Evolutionary conservation across 2,329 filamentous ascomycete genomes (phyloP).

Genomic region (Calcarisporium arbuscula): DNA sequence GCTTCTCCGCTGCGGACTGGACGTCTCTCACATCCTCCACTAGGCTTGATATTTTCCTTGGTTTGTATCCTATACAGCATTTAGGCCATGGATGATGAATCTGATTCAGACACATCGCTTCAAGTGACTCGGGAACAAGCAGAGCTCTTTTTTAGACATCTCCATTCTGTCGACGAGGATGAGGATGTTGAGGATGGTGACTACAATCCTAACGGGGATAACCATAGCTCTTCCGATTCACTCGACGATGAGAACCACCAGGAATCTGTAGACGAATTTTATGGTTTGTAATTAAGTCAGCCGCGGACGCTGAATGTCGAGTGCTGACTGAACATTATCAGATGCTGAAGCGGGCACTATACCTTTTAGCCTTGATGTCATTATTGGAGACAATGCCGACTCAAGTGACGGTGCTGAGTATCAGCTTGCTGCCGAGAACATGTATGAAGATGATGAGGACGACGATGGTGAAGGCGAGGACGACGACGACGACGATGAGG

Average conservation of each 20-base stretch:
- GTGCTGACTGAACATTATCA: not conserved
- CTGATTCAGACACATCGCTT: too few species aligned
- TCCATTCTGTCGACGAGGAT: slow-evolving; percentile 13
- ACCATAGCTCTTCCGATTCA: slow-evolving; percentile 7
- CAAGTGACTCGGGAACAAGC: too few species aligned
- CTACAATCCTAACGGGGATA: slow-evolving; percentile 18
- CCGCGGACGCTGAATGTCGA: too few species aligned
- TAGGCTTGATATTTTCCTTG: too few species aligned
- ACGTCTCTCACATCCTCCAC: too few species aligned
- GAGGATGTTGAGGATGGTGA: slow-evolving; percentile 15
- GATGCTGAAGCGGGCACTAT: slow-evolving; percentile 2
- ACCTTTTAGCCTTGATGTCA: not conserved
- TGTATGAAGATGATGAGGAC: slow-evolving; percentile 16
- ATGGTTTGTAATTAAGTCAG: too few species aligned
- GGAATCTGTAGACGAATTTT: slow-evolving; percentile 16
- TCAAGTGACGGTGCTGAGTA: slow-evolving; percentile 13
- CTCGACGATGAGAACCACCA: not conserved
- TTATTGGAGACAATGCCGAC: slow-evolving; percentile 10
- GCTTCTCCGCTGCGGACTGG: too few species aligned
- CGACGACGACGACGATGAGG: slow-evolving; percentile 18
- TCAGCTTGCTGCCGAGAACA: slow-evolving; percentile 14
- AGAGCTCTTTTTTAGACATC: too few species aligned
- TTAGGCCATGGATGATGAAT: too few species aligned
- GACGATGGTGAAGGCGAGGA: slow-evolving; percentile 17
- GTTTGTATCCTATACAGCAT: too few species aligned